phyloP scores from a whole-genome alignment of 2,329 filamentous ascomycete species.

The Celoporthe dispersa region DNA sequence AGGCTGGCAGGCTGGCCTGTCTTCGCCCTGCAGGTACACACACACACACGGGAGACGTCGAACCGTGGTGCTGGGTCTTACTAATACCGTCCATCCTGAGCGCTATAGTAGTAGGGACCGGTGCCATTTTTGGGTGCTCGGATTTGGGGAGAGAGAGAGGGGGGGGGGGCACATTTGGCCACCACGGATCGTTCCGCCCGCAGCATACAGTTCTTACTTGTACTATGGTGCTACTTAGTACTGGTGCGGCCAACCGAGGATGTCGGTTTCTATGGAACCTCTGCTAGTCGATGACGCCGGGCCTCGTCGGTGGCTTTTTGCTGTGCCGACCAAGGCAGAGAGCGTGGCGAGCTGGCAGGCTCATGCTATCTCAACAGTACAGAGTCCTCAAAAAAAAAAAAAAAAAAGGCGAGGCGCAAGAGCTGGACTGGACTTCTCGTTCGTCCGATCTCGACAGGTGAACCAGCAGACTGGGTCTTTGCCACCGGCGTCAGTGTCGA shows the following conservation, averaged over 20 bases:
- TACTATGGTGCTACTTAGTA: neutral
- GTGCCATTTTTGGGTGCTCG: neutral
- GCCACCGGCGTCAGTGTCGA: conserved; percentile 4
- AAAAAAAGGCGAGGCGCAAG: neutral
- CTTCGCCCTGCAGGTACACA: neutral
- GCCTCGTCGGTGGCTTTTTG: neutral
- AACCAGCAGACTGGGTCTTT: conserved; percentile 10
- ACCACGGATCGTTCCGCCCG: neutral
- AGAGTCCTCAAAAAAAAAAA: neutral
- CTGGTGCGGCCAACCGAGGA: neutral
- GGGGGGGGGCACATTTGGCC: neutral
- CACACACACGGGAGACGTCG: neutral
- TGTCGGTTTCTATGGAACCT: neutral
- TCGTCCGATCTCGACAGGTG: conserved; percentile 14
- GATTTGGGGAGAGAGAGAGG: neutral
- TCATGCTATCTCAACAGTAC: neutral
- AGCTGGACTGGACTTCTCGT: neutral
- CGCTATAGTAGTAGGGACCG: neutral
- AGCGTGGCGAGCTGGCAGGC: too few relatives aligned
- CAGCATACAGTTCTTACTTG: neutral
- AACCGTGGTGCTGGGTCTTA: neutral
- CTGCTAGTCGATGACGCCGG: neutral
- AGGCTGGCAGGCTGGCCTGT: neutral
- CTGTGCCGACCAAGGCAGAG: neutral
- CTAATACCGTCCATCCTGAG: neutral